Evolutionary conservation across 129 eudicot genomes (phyloP), one percentile per base, ranked within the genome.

Genomic region (Apium graveolens): DNA sequence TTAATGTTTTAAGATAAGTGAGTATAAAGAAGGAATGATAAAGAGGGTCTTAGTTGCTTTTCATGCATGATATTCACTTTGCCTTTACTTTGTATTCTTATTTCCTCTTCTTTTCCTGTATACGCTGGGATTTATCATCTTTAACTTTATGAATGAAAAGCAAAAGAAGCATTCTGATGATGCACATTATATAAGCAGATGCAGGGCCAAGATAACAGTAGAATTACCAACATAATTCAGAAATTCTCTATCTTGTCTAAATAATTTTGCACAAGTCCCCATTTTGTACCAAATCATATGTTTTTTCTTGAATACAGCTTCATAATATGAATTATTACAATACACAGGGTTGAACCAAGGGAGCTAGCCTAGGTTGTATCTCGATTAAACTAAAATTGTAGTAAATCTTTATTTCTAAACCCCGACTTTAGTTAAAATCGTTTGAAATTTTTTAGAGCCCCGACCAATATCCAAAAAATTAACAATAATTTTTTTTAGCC

Each of bases 131-230:
- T 83, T 77, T 80, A 81, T 86, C 90, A 85, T 89, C 93, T 89
- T 89, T 89, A 81, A 79, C 93, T 89, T 89, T 89, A 85, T 82
- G 75, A 70, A 70, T 7, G 43, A 83, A 87, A 87, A 87, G 93
- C 82, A 85, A 89, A 89, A 89, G 93, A 90, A 87, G 77, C 65
- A 37, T 77, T 66, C 51, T 73, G 71, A 60, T 63, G 77, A 60
- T 63, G 77, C 81, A 89, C 83, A 84, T 26, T 31, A 66, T 66
- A 60, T 60, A 60, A 66, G 85, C 83, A 89, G 89, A 87, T 82
- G 90, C 89, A 81, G 83, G 75, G 49, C 78, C 82, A 70, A 27
- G 78, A 78, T 80, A 60, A 79, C 62, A 66, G 79, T 66, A 79
- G 77, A 82, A 77, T 79, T 57, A 1, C 12, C 32, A n/a, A 60